Conservation (phyloP, 2,329 filamentous ascomycete species). For the Didymella exigua region DNA sequence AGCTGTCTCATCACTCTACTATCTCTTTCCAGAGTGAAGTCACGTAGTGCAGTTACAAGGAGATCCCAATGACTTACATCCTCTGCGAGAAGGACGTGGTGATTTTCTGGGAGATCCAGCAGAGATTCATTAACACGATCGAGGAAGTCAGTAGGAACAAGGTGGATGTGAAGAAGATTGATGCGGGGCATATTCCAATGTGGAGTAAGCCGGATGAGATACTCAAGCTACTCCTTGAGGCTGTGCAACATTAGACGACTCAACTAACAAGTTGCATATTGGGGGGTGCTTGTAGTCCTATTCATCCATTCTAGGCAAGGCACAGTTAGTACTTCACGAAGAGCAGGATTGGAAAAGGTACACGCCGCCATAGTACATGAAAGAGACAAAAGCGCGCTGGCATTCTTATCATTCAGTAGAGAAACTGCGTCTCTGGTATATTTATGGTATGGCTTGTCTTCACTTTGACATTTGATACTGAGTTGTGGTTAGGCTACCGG, state of each 20-base stretch:
- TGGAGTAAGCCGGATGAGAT: constrained; percentile 33
- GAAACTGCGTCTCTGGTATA: no score
- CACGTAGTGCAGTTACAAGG: constrained; percentile 48
- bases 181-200: constrained; percentile 44
- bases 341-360: no score
- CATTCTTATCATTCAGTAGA: no score
- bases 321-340: no score
- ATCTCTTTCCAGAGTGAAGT: constrained; percentile 40
- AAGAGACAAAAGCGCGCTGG: no score
- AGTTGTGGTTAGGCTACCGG: no score
- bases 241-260: constrained; percentile 8
- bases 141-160: constrained; percentile 38
- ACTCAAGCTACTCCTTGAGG: constrained; percentile 24
- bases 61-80: constrained; percentile 49
- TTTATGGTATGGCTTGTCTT: no score
- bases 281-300: no score
- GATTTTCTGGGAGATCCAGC: constrained; percentile 39
- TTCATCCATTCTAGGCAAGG: no score
- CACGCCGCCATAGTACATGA: no score
- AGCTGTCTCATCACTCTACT: constrained; percentile 40
- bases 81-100: constrained; percentile 45
- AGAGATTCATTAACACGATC: constrained; percentile 41
- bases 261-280: not conserved
- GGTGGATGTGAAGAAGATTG: constrained; percentile 39
- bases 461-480: no score